Conservation (phyloP, 345 rosid species). For the Eucalyptus cloeziana region DNA sequence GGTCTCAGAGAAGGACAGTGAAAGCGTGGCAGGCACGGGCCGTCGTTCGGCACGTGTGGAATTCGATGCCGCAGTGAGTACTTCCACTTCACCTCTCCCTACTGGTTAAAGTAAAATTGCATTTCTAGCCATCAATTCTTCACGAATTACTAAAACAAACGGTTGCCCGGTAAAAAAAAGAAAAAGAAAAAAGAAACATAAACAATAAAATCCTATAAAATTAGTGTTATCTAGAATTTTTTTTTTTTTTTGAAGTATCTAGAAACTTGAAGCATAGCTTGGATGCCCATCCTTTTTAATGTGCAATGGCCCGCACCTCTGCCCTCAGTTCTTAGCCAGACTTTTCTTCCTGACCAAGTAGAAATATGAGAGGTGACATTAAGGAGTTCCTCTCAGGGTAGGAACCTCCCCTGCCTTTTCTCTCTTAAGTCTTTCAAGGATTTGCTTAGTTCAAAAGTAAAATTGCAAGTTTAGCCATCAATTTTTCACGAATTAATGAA, state of each 20-base stretch:
- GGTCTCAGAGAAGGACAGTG: neutral
- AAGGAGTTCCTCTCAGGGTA: rapidly evolving
- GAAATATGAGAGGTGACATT: no score
- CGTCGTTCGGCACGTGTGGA: neutral
- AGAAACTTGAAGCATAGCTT: no score
- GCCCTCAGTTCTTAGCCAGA: no score
- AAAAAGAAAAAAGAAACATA: no score
- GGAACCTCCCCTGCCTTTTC: no score
- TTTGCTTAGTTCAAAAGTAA: no score
- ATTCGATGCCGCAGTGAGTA: neutral
- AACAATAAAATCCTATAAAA: neutral
- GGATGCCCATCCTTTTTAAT: no score
- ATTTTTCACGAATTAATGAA: neutral
- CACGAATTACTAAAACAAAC: neutral
- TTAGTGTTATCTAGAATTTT: neutral
- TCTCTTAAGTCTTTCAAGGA: no score
- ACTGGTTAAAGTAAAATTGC: neutral
- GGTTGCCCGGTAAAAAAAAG: no score
- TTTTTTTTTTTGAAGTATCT: no score
- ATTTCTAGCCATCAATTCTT: neutral
- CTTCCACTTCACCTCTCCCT: neutral
- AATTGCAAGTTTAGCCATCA: neutral
- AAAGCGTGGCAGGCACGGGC: neutral
- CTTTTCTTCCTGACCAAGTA: no score
- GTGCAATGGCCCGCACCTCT: no score